Evolutionary conservation across 73 alveolate genomes (phyloP).

Genomic region (Symbiodinium pilosum): DNA sequence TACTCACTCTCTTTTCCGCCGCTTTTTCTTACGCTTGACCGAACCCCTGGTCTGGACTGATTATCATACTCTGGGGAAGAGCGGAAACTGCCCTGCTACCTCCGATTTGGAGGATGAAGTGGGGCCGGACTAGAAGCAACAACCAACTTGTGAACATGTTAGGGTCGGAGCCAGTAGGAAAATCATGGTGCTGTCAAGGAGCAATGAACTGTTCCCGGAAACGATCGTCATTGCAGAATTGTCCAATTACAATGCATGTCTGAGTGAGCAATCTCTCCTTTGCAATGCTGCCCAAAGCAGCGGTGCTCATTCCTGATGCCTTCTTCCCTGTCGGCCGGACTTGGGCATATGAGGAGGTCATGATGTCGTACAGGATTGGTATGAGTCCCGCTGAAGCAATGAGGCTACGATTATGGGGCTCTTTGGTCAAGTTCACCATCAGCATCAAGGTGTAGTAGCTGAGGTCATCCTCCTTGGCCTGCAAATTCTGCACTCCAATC

Average conservation of each 20-base stretch:
- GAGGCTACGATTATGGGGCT: constrained; percentile 62
- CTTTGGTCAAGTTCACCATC: constrained; percentile 76
- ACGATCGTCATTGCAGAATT: constrained; percentile 61
- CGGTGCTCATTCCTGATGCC: constrained; percentile 26
- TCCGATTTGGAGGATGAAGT: too few relatives aligned
- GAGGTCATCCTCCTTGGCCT: constrained; percentile 76
- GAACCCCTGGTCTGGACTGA: too few relatives aligned
- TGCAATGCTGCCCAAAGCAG: constrained; percentile 79
- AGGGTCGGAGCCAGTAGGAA: too few relatives aligned
- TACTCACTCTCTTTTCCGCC: too few relatives aligned
- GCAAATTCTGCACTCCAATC: constrained; percentile 59
- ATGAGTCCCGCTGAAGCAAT: constrained; percentile 72
- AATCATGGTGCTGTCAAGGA: neutral
- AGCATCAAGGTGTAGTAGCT: constrained; percentile 75
- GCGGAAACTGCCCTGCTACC: too few relatives aligned
- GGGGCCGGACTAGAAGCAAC: too few relatives aligned
- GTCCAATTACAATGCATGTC: constrained; percentile 40
- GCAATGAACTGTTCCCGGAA: constrained; percentile 63
- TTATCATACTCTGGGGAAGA: too few relatives aligned
- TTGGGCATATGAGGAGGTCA: constrained; percentile 78
- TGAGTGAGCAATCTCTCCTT: constrained; percentile 61
- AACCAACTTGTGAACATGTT: too few relatives aligned
- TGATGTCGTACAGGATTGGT: constrained; percentile 59
- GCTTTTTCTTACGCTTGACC: too few relatives aligned
- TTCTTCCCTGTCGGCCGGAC: constrained; percentile 62